Evolutionary conservation across 2,329 filamentous ascomycete species (phyloP), one percentile per base, ranked within the genome.

Genomic region (Xylaria polymorpha): DNA sequence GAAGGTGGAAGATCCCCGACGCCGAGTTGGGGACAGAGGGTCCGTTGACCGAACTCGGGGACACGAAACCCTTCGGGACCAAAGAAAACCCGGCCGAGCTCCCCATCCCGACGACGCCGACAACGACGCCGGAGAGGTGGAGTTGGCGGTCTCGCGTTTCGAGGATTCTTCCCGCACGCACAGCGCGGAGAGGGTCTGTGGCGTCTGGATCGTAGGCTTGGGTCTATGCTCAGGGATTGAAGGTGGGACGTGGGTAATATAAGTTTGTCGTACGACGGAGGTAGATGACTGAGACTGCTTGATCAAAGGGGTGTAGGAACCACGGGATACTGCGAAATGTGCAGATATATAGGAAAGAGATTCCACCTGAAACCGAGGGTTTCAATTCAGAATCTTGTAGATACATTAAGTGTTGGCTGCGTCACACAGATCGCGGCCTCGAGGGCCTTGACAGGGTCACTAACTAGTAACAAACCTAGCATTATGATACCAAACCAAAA

Each of bases 31-130:
- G 73, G 4, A 73, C 72, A 3, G 74, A 74, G 20, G 74, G 76
- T 1, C 74, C 76, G 10, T 56, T 72, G 48, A 67, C 75, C 1
- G 76, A 77, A 32, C 63, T 77, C 18, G 73, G 64, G 0, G n/a
- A 66, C 18, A 65, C 59, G 5, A 32, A 69, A 8, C 67, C 73
- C 10, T 37, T 74, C 1, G 76, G 76, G 1, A 73, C 74, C 3
- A 72, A 64, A 12, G 74, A 73, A 39, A 77, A 77, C 37, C 76
- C 76, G 12, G 76, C 76, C 12, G 76, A 77, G 68, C 67, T 77
- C 8, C 58, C 64, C 7, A 58, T 32, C 1, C 50, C 50, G 5
- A 71, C 56, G 22, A 18, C 29, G 8, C 56, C 39, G 32, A 14
- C 56, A 14, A 8, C 22, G 12, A 25, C 63, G 43, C 10, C 18